These are phyloP conservation scores for Neonectria magnoliae DNA, from an alignment of 2,329 filamentous ascomycete species.

Conservation along the genomic window DNA sequence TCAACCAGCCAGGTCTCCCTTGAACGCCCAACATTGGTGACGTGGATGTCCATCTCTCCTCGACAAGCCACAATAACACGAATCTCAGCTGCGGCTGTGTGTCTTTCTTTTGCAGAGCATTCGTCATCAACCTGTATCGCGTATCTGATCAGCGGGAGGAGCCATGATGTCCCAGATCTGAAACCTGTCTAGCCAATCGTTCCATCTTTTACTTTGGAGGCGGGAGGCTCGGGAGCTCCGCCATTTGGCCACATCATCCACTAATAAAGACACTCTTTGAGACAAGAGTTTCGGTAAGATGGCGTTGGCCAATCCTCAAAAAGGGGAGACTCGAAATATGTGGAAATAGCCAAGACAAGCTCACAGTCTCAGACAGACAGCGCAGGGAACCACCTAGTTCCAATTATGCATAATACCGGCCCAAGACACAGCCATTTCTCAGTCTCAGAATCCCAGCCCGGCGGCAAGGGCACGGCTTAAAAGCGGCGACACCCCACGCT, in stretches of 20 bases:
- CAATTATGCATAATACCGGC: slow-evolving; percentile 14
- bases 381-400: neutral
- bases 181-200: slow-evolving; percentile 9
- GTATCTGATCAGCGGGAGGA: slow-evolving; percentile 11
- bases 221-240: neutral
- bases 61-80: neutral
- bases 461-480: neutral
- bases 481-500: slow-evolving; percentile 18
- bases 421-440: neutral
- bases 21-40: neutral
- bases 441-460: neutral
- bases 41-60: slow-evolving; percentile 1
- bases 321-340: neutral
- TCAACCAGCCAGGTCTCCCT: neutral
- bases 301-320: neutral
- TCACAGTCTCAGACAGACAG: neutral
- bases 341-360: neutral
- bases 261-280: neutral
- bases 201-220: neutral
- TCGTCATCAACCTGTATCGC: neutral
- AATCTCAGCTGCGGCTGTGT: neutral
- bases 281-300: neutral
- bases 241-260: neutral
- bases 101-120: slow-evolving; percentile 1
- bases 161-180: slow-evolving; percentile 5